These are phyloP conservation scores for Ettlia oleoabundans DNA, from an alignment of 139 green algal species.

Conservation along the genomic window DNA sequence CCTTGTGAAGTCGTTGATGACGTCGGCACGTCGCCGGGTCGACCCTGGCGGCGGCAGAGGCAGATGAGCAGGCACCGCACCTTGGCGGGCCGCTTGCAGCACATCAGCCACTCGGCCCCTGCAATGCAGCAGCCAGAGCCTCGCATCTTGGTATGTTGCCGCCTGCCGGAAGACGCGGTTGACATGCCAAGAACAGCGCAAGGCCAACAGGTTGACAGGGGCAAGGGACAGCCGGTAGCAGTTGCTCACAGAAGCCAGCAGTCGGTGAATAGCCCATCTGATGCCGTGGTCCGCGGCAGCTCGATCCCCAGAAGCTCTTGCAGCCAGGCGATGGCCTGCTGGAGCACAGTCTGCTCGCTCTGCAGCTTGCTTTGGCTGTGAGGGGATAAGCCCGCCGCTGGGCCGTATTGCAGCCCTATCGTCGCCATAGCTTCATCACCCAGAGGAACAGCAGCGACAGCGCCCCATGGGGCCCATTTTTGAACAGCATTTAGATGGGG, in stretches of 20 bases:
- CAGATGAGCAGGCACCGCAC: neutral
- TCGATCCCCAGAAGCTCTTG: neutral
- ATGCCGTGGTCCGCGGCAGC: too few species aligned
- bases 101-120: slow-evolving; percentile 8
- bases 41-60: neutral
- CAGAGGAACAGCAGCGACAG: too few species aligned
- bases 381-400: neutral
- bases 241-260: slow-evolving; percentile 12
- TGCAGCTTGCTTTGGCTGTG: neutral
- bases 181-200: too few species aligned
- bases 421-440: too few species aligned
- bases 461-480: neutral
- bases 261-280: neutral
- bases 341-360: neutral
- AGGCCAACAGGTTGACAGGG: too few species aligned
- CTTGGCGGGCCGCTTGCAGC: neutral
- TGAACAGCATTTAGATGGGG: neutral
- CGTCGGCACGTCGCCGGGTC: neutral
- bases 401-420: neutral
- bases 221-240: neutral
- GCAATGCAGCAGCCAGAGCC: neutral
- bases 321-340: neutral
- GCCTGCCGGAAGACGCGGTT: too few species aligned
- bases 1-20: neutral
- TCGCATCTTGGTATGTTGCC: neutral